These are phyloP conservation scores for Seminavis robusta DNA, from an alignment of 108 stramenopile species.

Conservation along the genomic window DNA sequence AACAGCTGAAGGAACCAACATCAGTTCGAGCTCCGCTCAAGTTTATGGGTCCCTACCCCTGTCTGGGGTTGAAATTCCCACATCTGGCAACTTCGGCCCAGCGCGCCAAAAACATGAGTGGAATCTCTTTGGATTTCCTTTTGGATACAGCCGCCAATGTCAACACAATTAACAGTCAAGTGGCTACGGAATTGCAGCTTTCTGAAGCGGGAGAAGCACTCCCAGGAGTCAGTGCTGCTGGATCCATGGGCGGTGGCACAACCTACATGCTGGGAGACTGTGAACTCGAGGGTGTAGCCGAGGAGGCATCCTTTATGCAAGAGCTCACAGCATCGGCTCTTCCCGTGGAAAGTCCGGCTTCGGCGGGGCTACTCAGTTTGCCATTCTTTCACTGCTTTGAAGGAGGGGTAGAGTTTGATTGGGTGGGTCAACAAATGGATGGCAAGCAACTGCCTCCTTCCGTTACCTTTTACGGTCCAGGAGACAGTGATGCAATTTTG, in stretches of 20 bases:
- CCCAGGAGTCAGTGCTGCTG: conserved; percentile 50
- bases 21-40: conserved; percentile 53
- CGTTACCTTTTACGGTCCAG: conserved; percentile 49
- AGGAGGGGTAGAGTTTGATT: conserved; percentile 69
- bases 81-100: conserved; percentile 62
- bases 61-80: conserved; percentile 64
- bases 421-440: conserved; percentile 30
- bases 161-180: conserved; percentile 67
- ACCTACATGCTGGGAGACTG: conserved; percentile 69
- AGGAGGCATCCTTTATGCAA: conserved; percentile 51
- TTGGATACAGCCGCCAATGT: conserved; percentile 75
- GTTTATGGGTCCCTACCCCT: conserved; percentile 68
- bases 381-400: conserved; percentile 71
- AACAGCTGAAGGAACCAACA: too few relatives aligned
- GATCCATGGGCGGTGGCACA: conserved; percentile 53
- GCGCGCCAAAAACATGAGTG: conserved; percentile 49
- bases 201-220: conserved; percentile 51
- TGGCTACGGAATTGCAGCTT: conserved; percentile 53
- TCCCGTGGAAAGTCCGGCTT: conserved; percentile 61
- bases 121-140: conserved; percentile 66
- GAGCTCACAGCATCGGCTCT: conserved; percentile 69
- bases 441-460: conserved; percentile 17
- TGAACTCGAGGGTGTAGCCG: conserved; percentile 42
- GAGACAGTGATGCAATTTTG: conserved; percentile 13
- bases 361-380: conserved; percentile 61